A percentile compares a stretch with the other conserved stretches of the same genome.
phyloP scores from a whole-genome alignment of 2,329 filamentous ascomycete genomes.

The Colletotrichum filicis region DNA sequence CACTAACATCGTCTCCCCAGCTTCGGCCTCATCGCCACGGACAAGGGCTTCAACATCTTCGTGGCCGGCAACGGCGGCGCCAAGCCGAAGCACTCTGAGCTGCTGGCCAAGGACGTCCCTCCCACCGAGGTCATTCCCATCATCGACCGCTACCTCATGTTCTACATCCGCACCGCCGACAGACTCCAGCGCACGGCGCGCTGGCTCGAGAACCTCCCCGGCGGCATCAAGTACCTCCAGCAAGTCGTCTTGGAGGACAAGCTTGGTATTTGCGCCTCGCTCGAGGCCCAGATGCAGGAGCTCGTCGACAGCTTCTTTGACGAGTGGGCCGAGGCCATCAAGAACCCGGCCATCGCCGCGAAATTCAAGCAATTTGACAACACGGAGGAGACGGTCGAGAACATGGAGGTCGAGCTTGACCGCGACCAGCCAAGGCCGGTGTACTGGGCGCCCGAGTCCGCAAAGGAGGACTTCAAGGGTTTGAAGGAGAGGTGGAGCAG shows the following conservation, averaged over 20 bases:
- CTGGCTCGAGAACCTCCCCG: constrained; percentile 87
- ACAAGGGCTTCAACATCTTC: constrained; percentile 94
- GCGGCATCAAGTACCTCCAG: constrained; percentile 84
- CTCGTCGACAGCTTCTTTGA: constrained; percentile 88
- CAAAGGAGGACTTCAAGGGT: constrained; percentile 77
- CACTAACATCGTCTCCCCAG: constrained; percentile 47
- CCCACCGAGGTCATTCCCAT: constrained; percentile 85
- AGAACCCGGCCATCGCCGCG: constrained; percentile 72
- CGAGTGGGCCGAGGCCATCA: constrained; percentile 89
- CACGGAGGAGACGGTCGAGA: constrained; percentile 75
- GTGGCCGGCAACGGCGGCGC: constrained; percentile 91
- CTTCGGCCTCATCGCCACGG: constrained; percentile 90
- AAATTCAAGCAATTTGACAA: constrained; percentile 88
- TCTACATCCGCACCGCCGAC: constrained; percentile 94
- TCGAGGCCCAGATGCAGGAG: constrained; percentile 89
- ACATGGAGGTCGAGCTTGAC: constrained; percentile 77
- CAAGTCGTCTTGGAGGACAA: constrained; percentile 88
- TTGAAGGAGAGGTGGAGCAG: constrained; percentile 70
- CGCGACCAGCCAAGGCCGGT: constrained; percentile 79
- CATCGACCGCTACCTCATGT: constrained; percentile 88
- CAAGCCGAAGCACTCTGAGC: constrained; percentile 82
- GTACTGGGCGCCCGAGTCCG: constrained; percentile 79
- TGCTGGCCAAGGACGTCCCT: constrained; percentile 87
- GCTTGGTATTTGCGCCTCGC: constrained; percentile 83
- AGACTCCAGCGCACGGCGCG: constrained; percentile 88